Conservation (phyloP, 2,329 filamentous ascomycete species). For the Aspergillus sergii region DNA sequence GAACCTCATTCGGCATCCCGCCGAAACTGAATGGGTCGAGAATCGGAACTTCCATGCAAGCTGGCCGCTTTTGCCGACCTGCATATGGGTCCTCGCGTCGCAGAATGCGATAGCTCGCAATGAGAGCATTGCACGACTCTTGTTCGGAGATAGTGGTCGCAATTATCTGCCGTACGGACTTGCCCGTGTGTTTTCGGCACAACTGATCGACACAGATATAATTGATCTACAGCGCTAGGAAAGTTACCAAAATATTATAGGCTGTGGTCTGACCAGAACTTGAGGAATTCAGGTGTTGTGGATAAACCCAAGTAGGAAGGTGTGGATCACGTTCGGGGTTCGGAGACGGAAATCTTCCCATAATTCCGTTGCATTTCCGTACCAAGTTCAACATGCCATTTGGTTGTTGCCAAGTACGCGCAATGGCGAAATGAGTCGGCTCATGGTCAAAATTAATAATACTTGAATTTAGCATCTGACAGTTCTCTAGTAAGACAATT, state of each 20-base stretch:
- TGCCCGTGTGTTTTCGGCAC: background rate
- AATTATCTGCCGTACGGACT: background rate
- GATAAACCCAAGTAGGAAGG: background rate
- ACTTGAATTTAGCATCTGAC: background rate
- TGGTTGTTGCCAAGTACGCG: background rate
- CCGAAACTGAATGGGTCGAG: background rate
- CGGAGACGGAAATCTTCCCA: background rate
- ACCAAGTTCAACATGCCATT: background rate
- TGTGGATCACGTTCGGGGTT: background rate
- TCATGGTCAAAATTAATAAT: background rate
- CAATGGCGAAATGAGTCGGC: background rate
- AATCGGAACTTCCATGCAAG: background rate
- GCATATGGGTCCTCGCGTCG: background rate
- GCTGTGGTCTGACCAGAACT: background rate
- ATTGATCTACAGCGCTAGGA: background rate
- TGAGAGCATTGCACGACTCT: background rate
- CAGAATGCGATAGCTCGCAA: background rate
- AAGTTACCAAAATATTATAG: background rate
- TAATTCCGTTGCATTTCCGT: background rate
- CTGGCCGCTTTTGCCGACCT: background rate
- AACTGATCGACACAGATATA: background rate
- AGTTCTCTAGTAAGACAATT: background rate
- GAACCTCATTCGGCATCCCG: background rate
- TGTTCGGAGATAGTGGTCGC: background rate
- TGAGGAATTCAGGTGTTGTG: background rate